These are phyloP conservation scores for Falciphora oryzae DNA, from an alignment of 2,329 filamentous ascomycete genomes.

Conservation along the genomic window DNA sequence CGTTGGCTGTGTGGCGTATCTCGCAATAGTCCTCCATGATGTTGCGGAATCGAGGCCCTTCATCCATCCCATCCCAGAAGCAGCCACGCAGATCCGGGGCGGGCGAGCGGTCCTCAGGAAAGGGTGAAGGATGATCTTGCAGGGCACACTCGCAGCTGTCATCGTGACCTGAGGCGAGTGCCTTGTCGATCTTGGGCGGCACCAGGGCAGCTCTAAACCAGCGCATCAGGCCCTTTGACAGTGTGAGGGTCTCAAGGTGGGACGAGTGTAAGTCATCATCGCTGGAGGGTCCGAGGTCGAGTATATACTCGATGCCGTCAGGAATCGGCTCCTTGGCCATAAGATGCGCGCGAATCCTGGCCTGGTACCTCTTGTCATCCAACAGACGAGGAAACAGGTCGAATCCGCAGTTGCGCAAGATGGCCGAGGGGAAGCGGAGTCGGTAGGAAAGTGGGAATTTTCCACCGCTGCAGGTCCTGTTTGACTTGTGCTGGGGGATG, in stretches of 20 bases:
- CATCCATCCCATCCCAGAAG: neutral
- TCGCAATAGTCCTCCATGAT: constrained; percentile 56
- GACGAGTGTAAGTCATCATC: constrained; percentile 14
- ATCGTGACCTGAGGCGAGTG: constrained; percentile 30
- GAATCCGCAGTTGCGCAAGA: constrained; percentile 15
- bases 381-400: constrained; percentile 13
- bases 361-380: constrained; percentile 14
- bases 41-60: neutral
- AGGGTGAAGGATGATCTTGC: neutral
- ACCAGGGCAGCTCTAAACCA: constrained; percentile 11
- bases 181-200: neutral
- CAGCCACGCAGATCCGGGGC: neutral
- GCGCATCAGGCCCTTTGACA: constrained; percentile 17
- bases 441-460: constrained; percentile 12
- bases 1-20: constrained; percentile 54
- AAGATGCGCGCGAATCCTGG: neutral
- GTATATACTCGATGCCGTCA: constrained; percentile 20
- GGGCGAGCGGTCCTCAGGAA: too few relatives aligned
- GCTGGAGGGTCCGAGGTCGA: constrained; percentile 17
- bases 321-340: constrained; percentile 1
- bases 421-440: constrained; percentile 14
- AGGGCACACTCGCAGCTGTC: constrained; percentile 27
- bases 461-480: constrained; percentile 14
- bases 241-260: constrained; percentile 17
- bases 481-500: constrained; percentile 6